Percentiles rank a stretch among this genome's conserved stretches.
These are phyloP conservation scores for Desmodesmus armatus DNA, from an alignment of 139 green algal species.

Conservation along the genomic window DNA sequence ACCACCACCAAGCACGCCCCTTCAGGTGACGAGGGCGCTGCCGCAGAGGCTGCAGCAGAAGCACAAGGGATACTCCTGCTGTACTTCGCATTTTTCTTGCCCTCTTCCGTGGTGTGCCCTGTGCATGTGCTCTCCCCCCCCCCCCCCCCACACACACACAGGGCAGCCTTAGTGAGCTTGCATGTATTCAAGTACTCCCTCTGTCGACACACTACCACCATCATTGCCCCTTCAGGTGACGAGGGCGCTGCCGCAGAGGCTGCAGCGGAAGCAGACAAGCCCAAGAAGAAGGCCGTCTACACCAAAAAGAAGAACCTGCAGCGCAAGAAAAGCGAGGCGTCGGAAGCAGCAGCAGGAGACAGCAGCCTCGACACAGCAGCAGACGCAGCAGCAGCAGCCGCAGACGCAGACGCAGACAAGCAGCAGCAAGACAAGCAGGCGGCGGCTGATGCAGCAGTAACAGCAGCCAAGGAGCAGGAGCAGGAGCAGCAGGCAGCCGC, in stretches of 20 bases:
- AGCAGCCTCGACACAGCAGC: too few species aligned
- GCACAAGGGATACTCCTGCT: too few species aligned
- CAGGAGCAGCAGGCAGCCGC: neutral
- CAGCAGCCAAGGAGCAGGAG: slow-evolving; percentile 20
- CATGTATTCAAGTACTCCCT: too few species aligned
- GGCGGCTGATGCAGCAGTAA: slow-evolving; percentile 21
- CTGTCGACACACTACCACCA: too few species aligned
- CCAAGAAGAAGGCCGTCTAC: slow-evolving; percentile 78
- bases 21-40: slow-evolving; percentile 2
- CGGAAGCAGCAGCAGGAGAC: neutral
- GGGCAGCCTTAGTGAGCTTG: too few species aligned
- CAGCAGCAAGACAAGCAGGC: neutral
- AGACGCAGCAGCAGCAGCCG: slow-evolving; percentile 9
- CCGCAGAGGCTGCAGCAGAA: slow-evolving; percentile 43
- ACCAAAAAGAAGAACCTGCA: slow-evolving; percentile 70
- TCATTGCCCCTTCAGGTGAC: neutral
- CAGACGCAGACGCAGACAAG: neutral
- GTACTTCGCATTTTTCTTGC: too few species aligned
- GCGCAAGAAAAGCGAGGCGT: slow-evolving; percentile 64
- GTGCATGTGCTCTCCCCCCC: too few species aligned
- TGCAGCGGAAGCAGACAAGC: slow-evolving; percentile 53
- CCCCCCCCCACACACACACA: too few species aligned
- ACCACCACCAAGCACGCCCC: too few species aligned
- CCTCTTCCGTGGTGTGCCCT: too few species aligned
- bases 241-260: slow-evolving; percentile 34